phyloP scores from a whole-genome alignment of 352 stramenopile genomes.

The Phytopythium montanum region DNA sequence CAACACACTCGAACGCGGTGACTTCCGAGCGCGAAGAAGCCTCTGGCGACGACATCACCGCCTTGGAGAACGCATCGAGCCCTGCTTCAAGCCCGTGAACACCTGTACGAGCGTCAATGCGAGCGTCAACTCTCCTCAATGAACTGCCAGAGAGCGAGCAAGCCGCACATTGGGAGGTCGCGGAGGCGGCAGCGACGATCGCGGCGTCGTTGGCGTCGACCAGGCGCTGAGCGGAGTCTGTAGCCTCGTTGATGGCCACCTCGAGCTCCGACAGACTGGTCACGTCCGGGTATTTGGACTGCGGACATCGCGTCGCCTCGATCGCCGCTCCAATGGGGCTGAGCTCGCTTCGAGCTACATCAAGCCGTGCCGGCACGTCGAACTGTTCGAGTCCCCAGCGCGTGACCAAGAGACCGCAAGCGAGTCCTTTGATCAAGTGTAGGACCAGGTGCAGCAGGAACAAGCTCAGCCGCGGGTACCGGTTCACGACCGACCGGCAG shows the following conservation, averaged over 20 bases:
- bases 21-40: not conserved
- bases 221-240: slow-evolving; percentile 15
- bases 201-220: slow-evolving; percentile 25
- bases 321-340: slow-evolving; percentile 26
- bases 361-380: slow-evolving; percentile 25
- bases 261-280: slow-evolving; percentile 13
- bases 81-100: not conserved
- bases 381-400: slow-evolving; percentile 23
- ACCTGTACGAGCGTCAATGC: not conserved
- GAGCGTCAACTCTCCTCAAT: not conserved
- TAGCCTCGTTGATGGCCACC: slow-evolving; percentile 12
- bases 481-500: slow-evolving; percentile 22
- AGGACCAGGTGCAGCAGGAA: slow-evolving; percentile 43
- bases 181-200: slow-evolving; percentile 12
- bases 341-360: slow-evolving; percentile 23
- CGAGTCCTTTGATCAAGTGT: slow-evolving; percentile 37
- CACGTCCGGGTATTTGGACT: not conserved
- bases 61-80: not conserved
- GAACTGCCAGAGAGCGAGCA: not conserved
- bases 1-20: not conserved
- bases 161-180: slow-evolving; percentile 21
- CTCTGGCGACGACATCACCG: not conserved
- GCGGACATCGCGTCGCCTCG: not conserved
- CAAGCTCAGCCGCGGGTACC: slow-evolving; percentile 49
- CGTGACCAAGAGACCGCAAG: slow-evolving; percentile 34